These are phyloP conservation scores for Colletotrichum sp. DNA, from an alignment of 2,329 filamentous ascomycete genomes.

Conservation along the genomic window DNA sequence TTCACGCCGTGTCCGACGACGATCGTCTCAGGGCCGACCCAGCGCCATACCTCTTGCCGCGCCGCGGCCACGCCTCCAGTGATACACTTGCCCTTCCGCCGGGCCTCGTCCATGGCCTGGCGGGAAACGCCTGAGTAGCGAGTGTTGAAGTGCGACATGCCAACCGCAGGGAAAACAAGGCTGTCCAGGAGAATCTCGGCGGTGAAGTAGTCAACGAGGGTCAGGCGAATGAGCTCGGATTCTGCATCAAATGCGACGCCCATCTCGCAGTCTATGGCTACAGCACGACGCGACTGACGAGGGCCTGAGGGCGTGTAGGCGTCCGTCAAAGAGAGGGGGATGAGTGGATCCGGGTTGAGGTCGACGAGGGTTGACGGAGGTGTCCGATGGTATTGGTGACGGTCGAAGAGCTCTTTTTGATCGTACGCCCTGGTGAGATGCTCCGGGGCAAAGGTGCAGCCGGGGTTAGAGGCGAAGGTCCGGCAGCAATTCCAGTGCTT, in stretches of 20 bases:
- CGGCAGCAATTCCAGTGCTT: constrained; percentile 37
- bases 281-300: constrained; percentile 23
- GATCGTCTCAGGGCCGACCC: constrained; percentile 49
- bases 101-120: constrained; percentile 40
- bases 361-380: not conserved
- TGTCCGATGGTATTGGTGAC: constrained; percentile 13
- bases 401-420: constrained; percentile 25
- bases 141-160: constrained; percentile 55
- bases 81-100: constrained; percentile 30
- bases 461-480: constrained; percentile 21
- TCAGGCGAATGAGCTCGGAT: constrained; percentile 56
- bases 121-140: constrained; percentile 52
- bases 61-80: constrained; percentile 47
- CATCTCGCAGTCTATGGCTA: constrained; percentile 63
- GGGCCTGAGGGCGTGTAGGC: not conserved
- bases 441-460: constrained; percentile 28
- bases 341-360: not conserved
- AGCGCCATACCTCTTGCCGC: constrained; percentile 44
- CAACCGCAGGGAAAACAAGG: constrained; percentile 51
- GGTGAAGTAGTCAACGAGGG: constrained; percentile 56
- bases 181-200: constrained; percentile 52
- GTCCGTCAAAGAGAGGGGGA: not conserved
- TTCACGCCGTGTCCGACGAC: constrained; percentile 51
- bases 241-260: constrained; percentile 48
- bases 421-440: constrained; percentile 28